Base-by-base conservation (phyloP, 2,329 filamentous ascomycete species). In the Apiospora pterosperma region DNA sequence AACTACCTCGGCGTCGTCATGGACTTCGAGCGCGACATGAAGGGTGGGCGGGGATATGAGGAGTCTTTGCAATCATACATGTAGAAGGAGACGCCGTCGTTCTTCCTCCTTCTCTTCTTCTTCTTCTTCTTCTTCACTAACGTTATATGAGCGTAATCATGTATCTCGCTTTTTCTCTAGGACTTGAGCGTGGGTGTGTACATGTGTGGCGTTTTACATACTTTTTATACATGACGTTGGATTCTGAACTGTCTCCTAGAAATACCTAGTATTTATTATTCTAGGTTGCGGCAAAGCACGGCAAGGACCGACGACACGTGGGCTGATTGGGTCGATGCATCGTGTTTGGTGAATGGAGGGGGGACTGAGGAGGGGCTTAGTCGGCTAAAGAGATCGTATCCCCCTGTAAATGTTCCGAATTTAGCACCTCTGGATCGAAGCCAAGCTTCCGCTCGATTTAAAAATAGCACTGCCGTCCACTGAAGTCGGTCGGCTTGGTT, bases 1-100 rank as follows among this genome's bases (percentile, higher is more conserved):
- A 87, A 92, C 67, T 92, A 97, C 14, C 84, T 97, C n/a, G 91
- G 93, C 52, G 92, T 96, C 2, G 90, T 91, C 28, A 89, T 92
- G 76, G 90, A 88, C 39, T 97, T 97, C 76, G 91, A 95, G 68
- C 85, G 89, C 36, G 93, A 97, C 74, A 81, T 97, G 61, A 92
- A 90, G 75, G 93, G 93, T 5, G 92, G 92, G 0, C 83, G 86
- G 0, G 92, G 92, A 0, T 96, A 92, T 70, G 81, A 91, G 69
- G 92, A 96, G 74, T n/a, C 61, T 23, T n/a, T 41, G 44, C 34
- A 16, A 12, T 12, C 14, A 7, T 63, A 63, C 14, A 39, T 10
- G 36, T 39, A 39, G 36, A 19, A 39, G 36, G 11, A 39, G 41
- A 14, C 36, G 36, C 36, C 16, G n/a, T 10, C 10, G 21, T 23